Base-by-base conservation (phyloP, 176 grass and related monocot genomes). In the Alloteropsis semialata region DNA sequence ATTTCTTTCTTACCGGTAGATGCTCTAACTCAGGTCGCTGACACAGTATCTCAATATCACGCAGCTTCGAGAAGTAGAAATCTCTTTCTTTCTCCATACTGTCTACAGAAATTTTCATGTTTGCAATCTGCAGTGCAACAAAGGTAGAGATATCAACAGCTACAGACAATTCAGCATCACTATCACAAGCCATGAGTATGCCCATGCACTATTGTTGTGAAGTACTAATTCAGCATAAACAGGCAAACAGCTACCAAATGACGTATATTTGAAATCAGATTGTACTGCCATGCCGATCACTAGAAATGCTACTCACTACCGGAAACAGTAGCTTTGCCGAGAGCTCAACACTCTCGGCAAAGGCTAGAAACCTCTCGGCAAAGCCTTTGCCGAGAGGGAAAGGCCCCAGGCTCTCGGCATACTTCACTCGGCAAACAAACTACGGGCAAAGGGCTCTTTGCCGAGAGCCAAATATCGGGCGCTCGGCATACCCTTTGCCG, bases 61-160 rank as follows among this genome's bases (percentile, higher is more conserved):
- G 89, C 85, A 97, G 39, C 79, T 97, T 97, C 2, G 91, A 87
- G 70, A 94, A 97, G 76, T 97, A 97, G 41, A 97, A 97, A 37
- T 94, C 94, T 64, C 89, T 94, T 90, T 97, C 94, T 66, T 97
- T 97, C 55, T 94, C 91, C 46, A 57, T 76, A 69, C 75, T 86
- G 75, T 94, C 90, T 2, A 82, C 65, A 34, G 87, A 90, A 84
- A 94, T 50, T 56, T 97, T 91, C 50, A 92, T 22, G 34, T 88
- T 92, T 18, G 68, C 91, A 66, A 85, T 69, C 94, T 97, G 62
- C 66, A 83, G 58, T 62, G 45, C 72, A 85, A 45, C 77, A 84
- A 38, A 87, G 2, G 22, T 72, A 36, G 65, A 36, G 59, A 72
- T 59, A 48, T 53, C 22, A 57, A 64, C 38, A 83, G 49, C 56